Evolutionary conservation across 2,329 filamentous ascomycete species (phyloP), one percentile per base, ranked within the genome.

Genomic region (Sporothrix sp.): DNA sequence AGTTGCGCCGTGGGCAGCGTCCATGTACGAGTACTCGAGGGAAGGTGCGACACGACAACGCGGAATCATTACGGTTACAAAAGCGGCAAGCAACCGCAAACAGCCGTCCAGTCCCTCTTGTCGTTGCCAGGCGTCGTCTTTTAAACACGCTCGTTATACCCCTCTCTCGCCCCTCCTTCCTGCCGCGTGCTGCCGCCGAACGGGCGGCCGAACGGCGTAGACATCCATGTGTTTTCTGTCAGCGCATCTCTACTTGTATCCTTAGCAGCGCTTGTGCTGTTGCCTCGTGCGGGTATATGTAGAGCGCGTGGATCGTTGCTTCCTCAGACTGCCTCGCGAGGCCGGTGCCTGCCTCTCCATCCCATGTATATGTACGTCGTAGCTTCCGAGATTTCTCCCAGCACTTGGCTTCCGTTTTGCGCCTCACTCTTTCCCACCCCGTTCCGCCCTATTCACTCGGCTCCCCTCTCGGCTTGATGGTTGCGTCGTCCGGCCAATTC

Each of bases 401-500:
- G 8, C 14, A n/a, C n/a, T n/a, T n/a, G n/a, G n/a, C n/a, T n/a
- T n/a, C n/a, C n/a, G n/a, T n/a, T n/a, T 36, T 33, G n/a, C 23
- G 20, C 7, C 3, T 33, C 28, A 5, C 14, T n/a, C 4, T 14
- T 36, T 37, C 25, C 39, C 48, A 14, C 18, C 28, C 16, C n/a
- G 18, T 35, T 42, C 23, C 30, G 11, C 30, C 9, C 16, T 11
- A 21, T 14, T 4, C 16, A 4, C 8, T 8, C 21, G 18, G 7
- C 7, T 5, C 46, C 35, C 4, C 21, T 27, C 27, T 52, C 51
- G 39, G 51, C 45, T 39, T 27, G 14, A 52, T 52, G 28, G 20
- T 49, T 48, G 51, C 51, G 45, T 30, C 9, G n/a, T 16, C 32
- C 43, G 35, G 28, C 37, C 50, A 48, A 42, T 47, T 51, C 50